Base-by-base conservation (phyloP, 106 monocot genomes). In the Apostasia ramifera region DNA sequence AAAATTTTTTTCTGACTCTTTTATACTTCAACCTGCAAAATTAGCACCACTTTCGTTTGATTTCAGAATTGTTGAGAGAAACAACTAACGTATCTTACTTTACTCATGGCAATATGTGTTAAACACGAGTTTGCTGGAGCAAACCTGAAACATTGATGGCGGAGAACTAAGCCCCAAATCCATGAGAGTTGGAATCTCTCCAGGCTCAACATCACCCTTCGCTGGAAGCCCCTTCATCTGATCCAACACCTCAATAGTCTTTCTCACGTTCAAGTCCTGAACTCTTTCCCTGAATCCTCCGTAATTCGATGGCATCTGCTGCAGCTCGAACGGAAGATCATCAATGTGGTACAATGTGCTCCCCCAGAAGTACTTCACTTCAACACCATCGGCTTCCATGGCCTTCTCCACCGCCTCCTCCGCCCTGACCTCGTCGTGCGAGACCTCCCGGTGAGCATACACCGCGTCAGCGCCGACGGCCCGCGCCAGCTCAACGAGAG, bases 341-440 rank as follows among this genome's bases (percentile, higher is more conserved):
- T 98, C 97, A 3, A 90, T 14, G 69, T 98, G 97, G 70, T 98
- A 90, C 63, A 98, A 78, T 5, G 97, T 98, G 63, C 89, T 98
- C 52, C 97, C 97, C 97, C 97, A 98, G 77, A 98, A 98, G 67
- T 84, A 90, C 85, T 87, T 92, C 53, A 98, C 81, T 68, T 98
- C 92, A 15, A 98, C 77, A 11, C 97, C 97, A 38, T 98, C 92
- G 68, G 78, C 81, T 73, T 98, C 90, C 84, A 98, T 83, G 6
- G 85, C 90, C 77, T 83, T 81, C 64, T 64, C 75, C 53, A 98
- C 85, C 66, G 68, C 78, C 84, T 92, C 92, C 84, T 98, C 97
- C 1, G 79, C 67, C 73, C 53, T 55, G 50, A 79, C 85, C 84
- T 98, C 97, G 42, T 83, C 92, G 0, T 70, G 70, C 39, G 89